Conservation (phyloP, 179 eudicot genomes). For the Heliamphora pulchella region DNA sequence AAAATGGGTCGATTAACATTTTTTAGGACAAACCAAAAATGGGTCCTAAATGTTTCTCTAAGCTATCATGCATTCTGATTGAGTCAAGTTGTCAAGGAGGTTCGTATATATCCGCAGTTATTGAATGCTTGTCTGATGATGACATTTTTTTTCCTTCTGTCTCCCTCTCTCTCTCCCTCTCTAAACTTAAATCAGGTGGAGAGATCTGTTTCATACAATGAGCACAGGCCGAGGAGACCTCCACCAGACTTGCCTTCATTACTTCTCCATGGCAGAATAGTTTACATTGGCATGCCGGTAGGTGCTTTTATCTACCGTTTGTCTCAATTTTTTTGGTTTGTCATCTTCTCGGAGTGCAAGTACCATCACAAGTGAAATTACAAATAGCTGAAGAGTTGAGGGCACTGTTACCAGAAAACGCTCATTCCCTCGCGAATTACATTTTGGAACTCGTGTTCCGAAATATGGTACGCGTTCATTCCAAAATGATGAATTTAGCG, state of each 20-base stretch:
- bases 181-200: constrained; percentile 44
- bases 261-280: constrained; percentile 62
- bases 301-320: constrained; percentile 16
- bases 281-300: constrained; percentile 89
- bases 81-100: background rate
- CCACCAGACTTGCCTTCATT: constrained; percentile 85
- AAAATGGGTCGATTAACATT: too few species aligned
- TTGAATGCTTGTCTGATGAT: background rate
- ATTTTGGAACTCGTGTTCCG: too few species aligned
- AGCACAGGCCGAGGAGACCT: constrained; percentile 68
- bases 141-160: background rate
- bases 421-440: too few species aligned
- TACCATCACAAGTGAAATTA: background rate
- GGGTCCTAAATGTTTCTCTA: too few species aligned
- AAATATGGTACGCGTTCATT: too few species aligned
- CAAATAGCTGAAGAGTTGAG: background rate
- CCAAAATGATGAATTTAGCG: too few species aligned
- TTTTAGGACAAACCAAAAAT: too few species aligned
- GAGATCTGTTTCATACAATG: constrained; percentile 57
- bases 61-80: background rate
- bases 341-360: background rate
- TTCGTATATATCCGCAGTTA: background rate
- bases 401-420: too few species aligned
- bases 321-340: background rate
- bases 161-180: too few species aligned